These are phyloP conservation scores for Annona cherimola DNA, from an alignment of 164 flowering plant species.

Conservation along the genomic window DNA sequence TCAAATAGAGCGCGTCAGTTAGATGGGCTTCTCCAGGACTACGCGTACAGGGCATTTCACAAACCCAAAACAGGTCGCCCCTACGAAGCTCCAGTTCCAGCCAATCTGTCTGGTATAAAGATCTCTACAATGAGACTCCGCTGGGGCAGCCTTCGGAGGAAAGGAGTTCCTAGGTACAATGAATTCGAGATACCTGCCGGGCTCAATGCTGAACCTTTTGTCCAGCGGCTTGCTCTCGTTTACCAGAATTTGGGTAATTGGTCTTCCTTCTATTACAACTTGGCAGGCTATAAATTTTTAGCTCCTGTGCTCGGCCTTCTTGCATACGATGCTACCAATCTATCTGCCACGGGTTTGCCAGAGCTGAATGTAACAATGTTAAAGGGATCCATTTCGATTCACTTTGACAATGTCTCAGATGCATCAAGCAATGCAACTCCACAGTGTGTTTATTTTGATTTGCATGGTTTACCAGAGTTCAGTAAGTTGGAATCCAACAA, in stretches of 20 bases:
- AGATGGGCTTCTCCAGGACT: conserved; percentile 84
- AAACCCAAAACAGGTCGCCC: conserved; percentile 60
- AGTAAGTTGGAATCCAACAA: conserved; percentile 38
- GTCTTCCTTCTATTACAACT: conserved; percentile 50
- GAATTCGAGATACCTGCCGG: conserved; percentile 67
- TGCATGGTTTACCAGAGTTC: conserved; percentile 40
- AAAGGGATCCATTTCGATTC: conserved; percentile 39
- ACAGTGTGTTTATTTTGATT: conserved; percentile 61
- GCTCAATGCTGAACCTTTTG: conserved; percentile 62
- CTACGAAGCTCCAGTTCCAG: conserved; percentile 48
- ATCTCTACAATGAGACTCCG: conserved; percentile 73
- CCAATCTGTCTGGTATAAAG: conserved; percentile 58
- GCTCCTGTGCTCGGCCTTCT: conserved; percentile 81
- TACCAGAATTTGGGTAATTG: conserved; percentile 78
- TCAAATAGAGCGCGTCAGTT: conserved; percentile 26
- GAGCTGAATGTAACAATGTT: conserved; percentile 50
- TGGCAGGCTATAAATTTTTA: conserved; percentile 47
- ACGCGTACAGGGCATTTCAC: conserved; percentile 63
- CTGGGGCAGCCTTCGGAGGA: conserved; percentile 62
- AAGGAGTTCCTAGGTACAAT: conserved; percentile 46
- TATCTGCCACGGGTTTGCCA: conserved; percentile 53
- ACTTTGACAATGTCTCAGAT: conserved; percentile 28
- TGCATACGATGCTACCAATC: conserved; percentile 60
- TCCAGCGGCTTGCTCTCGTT: conserved; percentile 73
- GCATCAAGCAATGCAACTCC: conserved; percentile 37